phyloP scores from a whole-genome alignment of 1,139 yeast species.

The Hanseniaspora sp. region DNA sequence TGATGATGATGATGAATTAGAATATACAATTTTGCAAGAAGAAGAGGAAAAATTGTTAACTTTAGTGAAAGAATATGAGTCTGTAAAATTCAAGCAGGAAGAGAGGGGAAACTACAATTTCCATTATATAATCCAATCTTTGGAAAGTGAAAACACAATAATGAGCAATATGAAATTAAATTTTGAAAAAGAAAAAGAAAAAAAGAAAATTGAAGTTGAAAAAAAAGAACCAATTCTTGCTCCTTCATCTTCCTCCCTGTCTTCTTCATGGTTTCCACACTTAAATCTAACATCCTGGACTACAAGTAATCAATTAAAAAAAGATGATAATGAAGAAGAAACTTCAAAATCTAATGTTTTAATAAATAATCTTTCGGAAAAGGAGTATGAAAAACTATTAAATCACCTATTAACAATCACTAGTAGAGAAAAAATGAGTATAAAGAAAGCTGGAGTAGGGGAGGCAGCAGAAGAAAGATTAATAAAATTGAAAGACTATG shows the following conservation, averaged over 20 bases:
- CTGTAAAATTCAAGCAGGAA: background rate
- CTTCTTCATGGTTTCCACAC: background rate
- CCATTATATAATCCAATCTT: background rate
- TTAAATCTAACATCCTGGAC: background rate
- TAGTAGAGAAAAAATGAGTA: background rate
- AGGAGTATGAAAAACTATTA: background rate
- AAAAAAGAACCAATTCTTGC: background rate
- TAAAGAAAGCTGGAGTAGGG: background rate
- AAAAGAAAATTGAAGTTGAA: background rate
- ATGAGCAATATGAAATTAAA: background rate
- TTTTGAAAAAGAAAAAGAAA: background rate
- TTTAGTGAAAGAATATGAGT: background rate
- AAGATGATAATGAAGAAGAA: background rate
- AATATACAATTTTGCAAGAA: constrained; percentile 3
- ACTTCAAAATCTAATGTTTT: background rate
- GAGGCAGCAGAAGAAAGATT: background rate
- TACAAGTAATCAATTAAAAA: background rate
- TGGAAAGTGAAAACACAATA: background rate
- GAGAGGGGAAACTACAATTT: background rate
- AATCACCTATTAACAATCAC: constrained; percentile 8
- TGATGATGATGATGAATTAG: background rate
- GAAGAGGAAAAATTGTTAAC: background rate
- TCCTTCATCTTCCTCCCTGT: background rate
- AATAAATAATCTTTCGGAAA: background rate
- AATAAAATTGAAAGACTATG: constrained; percentile 12